Base-by-base conservation (phyloP, 2,329 filamentous ascomycete species). In the Beauveria varroae region DNA sequence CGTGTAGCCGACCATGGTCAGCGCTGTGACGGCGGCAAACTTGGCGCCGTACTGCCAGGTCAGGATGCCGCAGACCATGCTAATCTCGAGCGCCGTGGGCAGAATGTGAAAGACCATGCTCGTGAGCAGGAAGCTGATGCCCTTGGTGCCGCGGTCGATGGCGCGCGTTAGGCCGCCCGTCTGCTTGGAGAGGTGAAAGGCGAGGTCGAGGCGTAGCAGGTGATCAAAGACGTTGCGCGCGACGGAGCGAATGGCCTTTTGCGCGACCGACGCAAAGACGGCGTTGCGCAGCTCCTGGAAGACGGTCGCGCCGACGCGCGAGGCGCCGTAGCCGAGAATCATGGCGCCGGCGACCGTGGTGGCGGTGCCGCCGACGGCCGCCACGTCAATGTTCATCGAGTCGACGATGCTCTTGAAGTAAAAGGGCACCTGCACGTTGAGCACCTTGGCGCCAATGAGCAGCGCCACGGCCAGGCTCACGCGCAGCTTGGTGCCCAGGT, bases 371-470 rank as follows among this genome's bases (percentile, higher is more conserved):
- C 92, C 93, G 6, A 90, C 78, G 18, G 88, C 82, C n/a, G 85
- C 83, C 71, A 96, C 87, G 74, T 99, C 95, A 67, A 99, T 84
- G 73, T 99, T 99, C 91, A 99, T 96, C 22, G 91, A 87, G 74
- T 99, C 96, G 47, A 99, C 91, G 65, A 99, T 98, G 74, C 79
- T 93, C 80, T 98, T 98, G 80, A 99, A 99, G 80, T 97, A 99
- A 73, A 99, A 99, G 0, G 95, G 95, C 52, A 99, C 91, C 78
- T 99, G 92, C 18, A 99, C 95, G 74, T 98, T 99, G 70, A 99
- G 80, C 54, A 96, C 86, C 81, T 99, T 99, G 71, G 92, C 91
- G 63, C 93, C 91, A 24, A 99, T 77, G 43, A 99, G 81, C 64
- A 99, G 77, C 8, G 82, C 85, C 3, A 99, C 82, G n/a, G 93